These are phyloP conservation scores for Laguncularia racemosa DNA, from an alignment of 345 rosid genomes.

Conservation along the genomic window DNA sequence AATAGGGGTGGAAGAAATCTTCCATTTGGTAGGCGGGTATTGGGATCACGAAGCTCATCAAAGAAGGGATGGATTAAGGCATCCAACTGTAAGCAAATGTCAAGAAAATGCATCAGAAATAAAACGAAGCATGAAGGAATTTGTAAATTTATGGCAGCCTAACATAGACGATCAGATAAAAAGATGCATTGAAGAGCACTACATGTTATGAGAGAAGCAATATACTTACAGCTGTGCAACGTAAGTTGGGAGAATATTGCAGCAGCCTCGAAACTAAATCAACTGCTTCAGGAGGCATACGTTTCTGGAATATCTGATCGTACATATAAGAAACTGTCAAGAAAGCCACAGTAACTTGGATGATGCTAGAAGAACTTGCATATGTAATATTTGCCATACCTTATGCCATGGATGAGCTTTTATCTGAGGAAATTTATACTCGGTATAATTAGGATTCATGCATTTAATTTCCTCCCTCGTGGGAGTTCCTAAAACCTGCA, in stretches of 20 bases:
- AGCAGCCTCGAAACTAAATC: slow-evolving; percentile 21
- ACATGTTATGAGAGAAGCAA: neutral
- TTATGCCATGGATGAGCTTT: slow-evolving; percentile 27
- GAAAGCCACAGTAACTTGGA: neutral
- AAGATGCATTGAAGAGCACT: neutral
- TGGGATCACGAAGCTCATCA: slow-evolving; percentile 84
- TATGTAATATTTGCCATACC: slow-evolving; percentile 5
- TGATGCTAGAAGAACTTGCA: neutral
- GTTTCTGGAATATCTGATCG: slow-evolving; percentile 20
- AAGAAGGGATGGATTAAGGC: slow-evolving; percentile 91
- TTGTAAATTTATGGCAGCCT: neutral
- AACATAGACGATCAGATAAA: neutral
- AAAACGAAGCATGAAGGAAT: neutral
- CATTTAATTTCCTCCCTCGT: slow-evolving; percentile 24
- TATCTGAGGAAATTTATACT: slow-evolving; percentile 22
- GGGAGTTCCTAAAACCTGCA: slow-evolving; percentile 23
- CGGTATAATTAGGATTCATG: slow-evolving; percentile 23
- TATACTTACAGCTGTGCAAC: slow-evolving; percentile 18
- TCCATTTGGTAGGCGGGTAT: slow-evolving; percentile 73
- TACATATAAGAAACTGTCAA: neutral
- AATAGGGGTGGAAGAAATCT: slow-evolving; percentile 84
- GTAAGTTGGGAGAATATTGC: slow-evolving; percentile 19
- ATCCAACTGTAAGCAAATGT: slow-evolving; percentile 47
- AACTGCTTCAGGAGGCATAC: slow-evolving; percentile 22
- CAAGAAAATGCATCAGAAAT: neutral